Percentiles rank a stretch among this genome's conserved stretches.
Conservation (phyloP, 2,329 filamentous ascomycete species). For the Apiospora sp. region DNA sequence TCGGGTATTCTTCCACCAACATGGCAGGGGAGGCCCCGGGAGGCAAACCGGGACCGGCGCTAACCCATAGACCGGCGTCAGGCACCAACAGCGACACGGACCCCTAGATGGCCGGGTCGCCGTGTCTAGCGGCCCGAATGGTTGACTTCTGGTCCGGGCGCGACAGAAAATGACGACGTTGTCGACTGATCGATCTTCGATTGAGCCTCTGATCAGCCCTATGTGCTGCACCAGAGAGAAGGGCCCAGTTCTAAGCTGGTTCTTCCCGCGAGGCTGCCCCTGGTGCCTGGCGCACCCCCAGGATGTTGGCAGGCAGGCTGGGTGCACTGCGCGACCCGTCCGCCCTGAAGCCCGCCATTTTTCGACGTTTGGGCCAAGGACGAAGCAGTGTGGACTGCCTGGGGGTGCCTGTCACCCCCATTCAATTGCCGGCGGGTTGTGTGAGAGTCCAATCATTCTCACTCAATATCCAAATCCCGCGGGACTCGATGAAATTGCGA, state of each 20-base stretch:
- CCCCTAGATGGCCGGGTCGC: conserved; percentile 1
- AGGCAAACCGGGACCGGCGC: conserved; percentile 1
- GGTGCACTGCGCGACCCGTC: background rate
- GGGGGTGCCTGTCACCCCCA: background rate
- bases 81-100: conserved; percentile 9
- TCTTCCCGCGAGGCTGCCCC: conserved; percentile 7
- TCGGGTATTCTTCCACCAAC: background rate
- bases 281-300: background rate
- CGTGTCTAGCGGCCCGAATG: conserved; percentile 11
- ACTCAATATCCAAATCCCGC: background rate
- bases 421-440: background rate
- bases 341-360: background rate
- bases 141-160: background rate
- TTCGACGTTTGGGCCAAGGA: conserved; percentile 8
- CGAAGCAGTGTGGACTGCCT: conserved; percentile 2
- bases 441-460: background rate
- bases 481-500: conserved; percentile 8
- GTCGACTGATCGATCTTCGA: conserved; percentile 15
- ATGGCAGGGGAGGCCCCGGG: background rate
- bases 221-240: background rate
- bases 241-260: background rate
- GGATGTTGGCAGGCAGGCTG: background rate
- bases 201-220: conserved; percentile 14
- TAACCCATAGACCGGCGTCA: background rate
- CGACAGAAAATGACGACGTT: background rate